phyloP scores from a whole-genome alignment of 345 rosid genomes.

The Dipteronia sinensis region DNA sequence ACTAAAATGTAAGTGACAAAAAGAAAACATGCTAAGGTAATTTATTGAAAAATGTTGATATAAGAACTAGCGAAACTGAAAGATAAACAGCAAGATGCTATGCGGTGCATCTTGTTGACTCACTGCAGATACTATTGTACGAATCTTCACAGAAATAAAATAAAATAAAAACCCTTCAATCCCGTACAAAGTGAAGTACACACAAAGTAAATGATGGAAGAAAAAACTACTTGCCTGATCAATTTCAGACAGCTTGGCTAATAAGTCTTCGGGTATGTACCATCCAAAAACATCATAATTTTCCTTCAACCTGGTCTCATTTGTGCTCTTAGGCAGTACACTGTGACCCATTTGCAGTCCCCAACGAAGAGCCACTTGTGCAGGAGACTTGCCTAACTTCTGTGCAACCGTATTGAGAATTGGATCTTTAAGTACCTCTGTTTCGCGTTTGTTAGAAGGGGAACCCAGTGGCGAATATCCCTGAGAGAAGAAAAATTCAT shows the following conservation, averaged over 20 bases:
- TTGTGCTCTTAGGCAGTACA: conserved; percentile 48
- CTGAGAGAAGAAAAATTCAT: conserved; percentile 17
- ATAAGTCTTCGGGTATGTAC: conserved; percentile 30
- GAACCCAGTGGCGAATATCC: conserved; percentile 54
- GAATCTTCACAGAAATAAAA: neutral
- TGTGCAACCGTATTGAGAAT: conserved; percentile 34
- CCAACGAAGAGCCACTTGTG: conserved; percentile 55
- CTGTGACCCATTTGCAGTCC: conserved; percentile 55
- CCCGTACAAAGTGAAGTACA: no score
- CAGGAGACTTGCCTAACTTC: conserved; percentile 43
- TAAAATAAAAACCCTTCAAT: neutral
- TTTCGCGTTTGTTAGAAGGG: neutral
- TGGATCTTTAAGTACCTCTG: conserved; percentile 38
- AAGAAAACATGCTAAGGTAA: neutral
- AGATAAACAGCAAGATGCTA: neutral
- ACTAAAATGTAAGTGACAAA: neutral
- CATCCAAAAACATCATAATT: conserved; percentile 36
- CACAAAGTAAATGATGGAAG: no score
- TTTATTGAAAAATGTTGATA: neutral
- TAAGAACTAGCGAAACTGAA: neutral
- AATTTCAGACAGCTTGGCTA: conserved; percentile 39
- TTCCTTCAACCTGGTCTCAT: conserved; percentile 43
- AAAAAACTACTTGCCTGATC: conserved; percentile 42
- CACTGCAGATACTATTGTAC: neutral
- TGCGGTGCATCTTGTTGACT: neutral